Evolutionary conservation across 2,329 filamentous ascomycete genomes (phyloP), one percentile per base, ranked within the genome.

Genomic region (Ophiostoma populinum): DNA sequence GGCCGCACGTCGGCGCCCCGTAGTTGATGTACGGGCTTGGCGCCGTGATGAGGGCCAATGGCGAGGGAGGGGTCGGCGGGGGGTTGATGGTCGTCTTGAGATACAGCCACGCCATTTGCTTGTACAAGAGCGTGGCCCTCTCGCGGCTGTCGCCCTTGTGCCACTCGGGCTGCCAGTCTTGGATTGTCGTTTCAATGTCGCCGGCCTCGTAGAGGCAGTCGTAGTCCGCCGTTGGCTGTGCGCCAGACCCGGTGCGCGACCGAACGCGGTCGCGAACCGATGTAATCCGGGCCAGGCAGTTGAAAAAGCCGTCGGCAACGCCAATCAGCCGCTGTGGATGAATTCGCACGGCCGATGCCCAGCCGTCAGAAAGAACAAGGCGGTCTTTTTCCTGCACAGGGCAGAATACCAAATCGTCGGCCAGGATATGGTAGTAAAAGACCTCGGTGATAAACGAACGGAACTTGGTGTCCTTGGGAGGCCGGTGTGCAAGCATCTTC

Each of bases 261-360:
- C 85, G 70, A 41, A 92, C 79, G 3, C 64, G 65, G 51, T 86
- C 78, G 27, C 83, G 70, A 24, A 93, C 68, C 10, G 70, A 68
- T 2, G 80, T 83, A 40, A 92, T 87, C 47, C 80, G 72, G 7
- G 77, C 76, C 20, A 93, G 74, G 49, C 80, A 75, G 22, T 69
- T 66, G 49, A 92, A 85, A 2, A 93, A 61, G 1, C 81, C 81
- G 47, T 93, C 83, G 26, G 79, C 73, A 18, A 92, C 76, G 16
- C 85, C 85, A 6, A 92, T 62, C 5, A 92, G 62, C n/a, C 68
- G 62, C 5, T 65, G 60, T 0, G 61, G 56, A 13, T 64, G 53
- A 19, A 66, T 60, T 3, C 55, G 49, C 1, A 54, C 44, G 25
- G 54, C 42, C 3, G 60, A 54, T 22, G 54, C 50, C 59, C 62